Conservation (phyloP, 1,284 basidiomycete species). For the Microbotryomycetes sp. region DNA sequence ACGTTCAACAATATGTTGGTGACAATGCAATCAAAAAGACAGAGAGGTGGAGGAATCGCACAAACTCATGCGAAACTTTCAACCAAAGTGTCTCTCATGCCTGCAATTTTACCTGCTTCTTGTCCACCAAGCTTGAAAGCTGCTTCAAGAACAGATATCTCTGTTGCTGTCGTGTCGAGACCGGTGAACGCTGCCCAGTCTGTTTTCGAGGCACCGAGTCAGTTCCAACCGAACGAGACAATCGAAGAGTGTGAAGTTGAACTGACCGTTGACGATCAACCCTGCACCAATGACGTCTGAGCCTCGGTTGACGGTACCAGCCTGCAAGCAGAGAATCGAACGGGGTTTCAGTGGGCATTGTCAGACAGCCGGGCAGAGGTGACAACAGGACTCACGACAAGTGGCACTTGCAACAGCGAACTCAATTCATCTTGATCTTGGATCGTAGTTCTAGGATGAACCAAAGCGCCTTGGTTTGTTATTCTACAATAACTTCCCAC, state of each 20-base stretch:
- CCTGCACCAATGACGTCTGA: constrained; percentile 97
- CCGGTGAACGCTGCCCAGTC: constrained; percentile 99
- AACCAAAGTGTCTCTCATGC: constrained; percentile 38
- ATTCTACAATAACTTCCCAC: constrained; percentile 93
- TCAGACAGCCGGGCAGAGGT: background rate
- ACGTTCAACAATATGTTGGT: too few species aligned
- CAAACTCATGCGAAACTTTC: constrained; percentile 32
- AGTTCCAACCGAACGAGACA: too few species aligned
- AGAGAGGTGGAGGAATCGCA: background rate
- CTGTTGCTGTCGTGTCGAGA: constrained; percentile 93
- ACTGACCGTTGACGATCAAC: constrained; percentile 72
- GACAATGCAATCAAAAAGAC: too few species aligned
- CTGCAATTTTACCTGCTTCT: constrained; percentile 31
- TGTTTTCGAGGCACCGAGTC: background rate
- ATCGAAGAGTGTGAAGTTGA: background rate
- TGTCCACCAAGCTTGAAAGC: constrained; percentile 59
- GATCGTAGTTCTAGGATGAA: constrained; percentile 93
- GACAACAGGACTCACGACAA: constrained; percentile 62
- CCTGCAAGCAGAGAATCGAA: constrained; percentile 48
- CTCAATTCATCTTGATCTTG: constrained; percentile 98
- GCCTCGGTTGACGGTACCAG: constrained; percentile 96
- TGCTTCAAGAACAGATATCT: constrained; percentile 96
- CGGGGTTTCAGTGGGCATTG: background rate
- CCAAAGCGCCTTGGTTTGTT: constrained; percentile 92
- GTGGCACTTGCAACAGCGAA: constrained; percentile 84